Base-by-base conservation (phyloP, 345 rosid species). In the Anastatica hierochuntica region DNA sequence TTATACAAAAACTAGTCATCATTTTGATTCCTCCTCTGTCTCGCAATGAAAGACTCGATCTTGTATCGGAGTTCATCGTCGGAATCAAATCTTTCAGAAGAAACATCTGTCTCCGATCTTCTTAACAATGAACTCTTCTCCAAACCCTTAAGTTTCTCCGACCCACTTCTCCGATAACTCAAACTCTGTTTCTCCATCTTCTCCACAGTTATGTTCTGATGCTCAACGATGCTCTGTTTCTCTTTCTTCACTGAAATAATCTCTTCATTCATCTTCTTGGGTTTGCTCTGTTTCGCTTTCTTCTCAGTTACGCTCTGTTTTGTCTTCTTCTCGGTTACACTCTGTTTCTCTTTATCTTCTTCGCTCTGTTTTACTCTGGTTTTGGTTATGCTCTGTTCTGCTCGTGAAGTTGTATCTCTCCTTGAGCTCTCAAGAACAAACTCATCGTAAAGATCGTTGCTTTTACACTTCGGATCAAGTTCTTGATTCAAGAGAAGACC, bases 11-110 rank as follows among this genome's bases (percentile, higher is more conserved):
- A 67, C 67, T 79, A 79, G 56, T 87, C 96, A 46, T 79, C 82
- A 64, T 56, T 79, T 17, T 77, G 71, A 58, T 76, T 70, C 74
- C 77, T 81, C 72, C 81, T 84, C 48, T 79, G 96, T 63, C 89
- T 77, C 9, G 82, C 96, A 62, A 87, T 87, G 75, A 83, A 87
- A 39, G 83, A 82, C 69, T 87, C 96, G 3, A 84, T 55, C 33
- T 64, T 75, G 66, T 72, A 41, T 16, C 79, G 62, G 9, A 87
- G 81, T 58, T 87, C 96, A 27, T 87, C 89, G 18, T 64, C 81
- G 0, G 70, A 57, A 72, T 74, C 81, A 74, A 72, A 41, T 12
- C 21, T 17, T 43, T 81, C 80, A 6, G 11, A 26, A 16, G 62
- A 45, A 30, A 35, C 43, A 14, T 42, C 63, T 2, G 53, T 49